These are phyloP conservation scores for Spathaspora boniae DNA, from an alignment of 805 yeast species.

Conservation along the genomic window DNA sequence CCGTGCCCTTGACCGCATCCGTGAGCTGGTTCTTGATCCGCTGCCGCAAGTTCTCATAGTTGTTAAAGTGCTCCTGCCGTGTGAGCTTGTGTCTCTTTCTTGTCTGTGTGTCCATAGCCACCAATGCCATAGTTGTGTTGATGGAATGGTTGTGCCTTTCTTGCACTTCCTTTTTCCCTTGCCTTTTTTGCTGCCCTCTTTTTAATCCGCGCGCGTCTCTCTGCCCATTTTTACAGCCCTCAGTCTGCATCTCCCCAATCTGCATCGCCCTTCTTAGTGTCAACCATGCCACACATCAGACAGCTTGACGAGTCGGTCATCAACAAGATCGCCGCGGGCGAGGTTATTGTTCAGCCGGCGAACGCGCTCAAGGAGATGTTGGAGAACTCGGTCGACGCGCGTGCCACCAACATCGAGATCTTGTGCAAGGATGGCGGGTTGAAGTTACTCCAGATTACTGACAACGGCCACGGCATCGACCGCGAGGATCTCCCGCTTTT, in stretches of 20 bases:
- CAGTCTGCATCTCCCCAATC: background rate
- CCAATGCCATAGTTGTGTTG: no score
- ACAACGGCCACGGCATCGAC: constrained; percentile 81
- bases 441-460: constrained; percentile 80
- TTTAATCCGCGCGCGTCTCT: no score
- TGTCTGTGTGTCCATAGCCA: constrained; percentile 1
- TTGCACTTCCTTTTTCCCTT: no score
- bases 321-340: constrained; percentile 95
- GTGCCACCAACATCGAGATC: constrained; percentile 69
- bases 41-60: constrained; percentile 27
- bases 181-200: no score
- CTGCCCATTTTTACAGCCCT: background rate
- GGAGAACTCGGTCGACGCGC: constrained; percentile 91
- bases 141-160: no score
- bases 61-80: constrained; percentile 14
- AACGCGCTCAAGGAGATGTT: constrained; percentile 91
- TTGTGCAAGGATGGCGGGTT: constrained; percentile 90
- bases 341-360: constrained; percentile 88
- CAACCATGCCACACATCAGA: constrained; percentile 8
- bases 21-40: constrained; percentile 37
- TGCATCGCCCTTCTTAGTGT: background rate
- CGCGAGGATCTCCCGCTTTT: constrained; percentile 70
- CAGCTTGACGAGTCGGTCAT: constrained; percentile 68
- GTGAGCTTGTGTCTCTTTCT: constrained; percentile 10
- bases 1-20: constrained; percentile 56